Percentiles rank a stretch among this genome's conserved stretches.
These are phyloP conservation scores for Naegleria fowleri DNA, from an alignment of 208 protist species.

Conservation along the genomic window DNA sequence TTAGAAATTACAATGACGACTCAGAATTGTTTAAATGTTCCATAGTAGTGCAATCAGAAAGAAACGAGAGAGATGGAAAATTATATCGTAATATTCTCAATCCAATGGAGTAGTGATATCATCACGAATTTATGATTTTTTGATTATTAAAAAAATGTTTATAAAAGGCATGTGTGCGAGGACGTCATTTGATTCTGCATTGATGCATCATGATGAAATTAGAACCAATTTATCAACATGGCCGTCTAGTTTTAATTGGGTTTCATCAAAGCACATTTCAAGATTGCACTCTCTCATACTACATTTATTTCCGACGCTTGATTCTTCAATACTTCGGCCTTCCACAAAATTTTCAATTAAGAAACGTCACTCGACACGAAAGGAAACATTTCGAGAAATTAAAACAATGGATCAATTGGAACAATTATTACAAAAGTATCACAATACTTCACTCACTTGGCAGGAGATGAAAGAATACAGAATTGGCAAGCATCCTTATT, in stretches of 20 bases:
- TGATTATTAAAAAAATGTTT: background rate
- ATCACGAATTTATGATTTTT: background rate
- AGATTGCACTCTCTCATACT: background rate
- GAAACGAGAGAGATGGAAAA: background rate
- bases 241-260: background rate
- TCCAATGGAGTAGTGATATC: background rate
- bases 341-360: background rate
- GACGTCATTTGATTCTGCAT: too few species aligned
- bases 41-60: background rate
- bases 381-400: background rate
- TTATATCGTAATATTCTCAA: background rate
- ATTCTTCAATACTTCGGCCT: background rate
- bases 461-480: background rate
- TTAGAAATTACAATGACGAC: background rate
- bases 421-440: background rate
- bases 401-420: background rate
- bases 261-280: background rate
- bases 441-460: background rate
- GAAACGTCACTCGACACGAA: background rate
- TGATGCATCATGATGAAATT: too few species aligned
- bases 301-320: background rate
- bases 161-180: background rate
- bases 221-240: background rate
- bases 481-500: background rate
- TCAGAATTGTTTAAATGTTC: background rate